These are phyloP conservation scores for Wickerhamomyces chambardii DNA, from an alignment of 805 yeast genomes.

Conservation along the genomic window DNA sequence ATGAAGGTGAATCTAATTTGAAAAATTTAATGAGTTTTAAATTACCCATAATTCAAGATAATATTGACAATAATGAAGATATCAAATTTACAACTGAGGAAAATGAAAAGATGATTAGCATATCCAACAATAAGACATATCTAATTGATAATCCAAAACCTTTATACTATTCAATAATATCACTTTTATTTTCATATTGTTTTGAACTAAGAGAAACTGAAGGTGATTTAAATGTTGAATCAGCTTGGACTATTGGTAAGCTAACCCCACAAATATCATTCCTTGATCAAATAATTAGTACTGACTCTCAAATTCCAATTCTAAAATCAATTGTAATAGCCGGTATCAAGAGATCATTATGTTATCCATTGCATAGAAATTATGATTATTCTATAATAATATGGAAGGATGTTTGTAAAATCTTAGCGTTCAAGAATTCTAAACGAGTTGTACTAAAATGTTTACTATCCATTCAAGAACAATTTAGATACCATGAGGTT, in stretches of 20 bases:
- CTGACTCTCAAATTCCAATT: slow-evolving; percentile 19
- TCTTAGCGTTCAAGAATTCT: slow-evolving; percentile 42
- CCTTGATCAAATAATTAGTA: slow-evolving; percentile 49
- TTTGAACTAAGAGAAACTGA: slow-evolving; percentile 72
- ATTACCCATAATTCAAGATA: slow-evolving; percentile 34
- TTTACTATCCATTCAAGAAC: slow-evolving; percentile 53
- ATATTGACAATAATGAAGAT: slow-evolving; percentile 21
- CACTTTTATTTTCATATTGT: slow-evolving; percentile 61
- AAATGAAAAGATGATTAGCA: slow-evolving; percentile 53
- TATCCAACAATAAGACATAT: slow-evolving; percentile 45
- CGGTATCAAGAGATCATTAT: slow-evolving; percentile 61
- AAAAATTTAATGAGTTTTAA: slow-evolving; percentile 39
- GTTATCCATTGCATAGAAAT: slow-evolving; percentile 75
- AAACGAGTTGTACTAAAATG: slow-evolving; percentile 55
- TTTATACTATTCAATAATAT: slow-evolving; percentile 54
- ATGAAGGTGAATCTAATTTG: slow-evolving; percentile 34
- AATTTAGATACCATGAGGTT: slow-evolving; percentile 75
- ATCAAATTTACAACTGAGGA: slow-evolving; percentile 52
- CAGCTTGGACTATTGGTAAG: slow-evolving; percentile 93
- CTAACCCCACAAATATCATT: slow-evolving; percentile 69
- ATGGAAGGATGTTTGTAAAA: slow-evolving; percentile 68
- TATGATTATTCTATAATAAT: slow-evolving; percentile 48
- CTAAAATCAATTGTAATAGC: slow-evolving; percentile 51
- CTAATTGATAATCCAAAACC: slow-evolving; percentile 45
- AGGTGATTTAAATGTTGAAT: slow-evolving; percentile 69